Evolutionary conservation across 2,329 filamentous ascomycete species (phyloP).

Genomic region (Aureobasidium sp.): DNA sequence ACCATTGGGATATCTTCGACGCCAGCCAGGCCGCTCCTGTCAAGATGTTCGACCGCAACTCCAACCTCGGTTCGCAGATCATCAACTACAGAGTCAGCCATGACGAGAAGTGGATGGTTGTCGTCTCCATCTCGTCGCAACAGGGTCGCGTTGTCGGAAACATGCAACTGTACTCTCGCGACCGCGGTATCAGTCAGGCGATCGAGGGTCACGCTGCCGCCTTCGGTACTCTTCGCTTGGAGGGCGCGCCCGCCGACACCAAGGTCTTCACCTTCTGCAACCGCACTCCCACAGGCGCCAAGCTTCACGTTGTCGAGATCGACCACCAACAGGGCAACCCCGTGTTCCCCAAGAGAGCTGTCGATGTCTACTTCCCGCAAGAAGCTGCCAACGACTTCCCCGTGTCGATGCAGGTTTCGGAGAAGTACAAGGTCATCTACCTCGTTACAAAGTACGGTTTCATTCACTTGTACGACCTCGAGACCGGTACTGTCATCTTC

Average conservation of each 20-base stretch:
- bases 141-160: conserved; percentile 89
- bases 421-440: conserved; percentile 94
- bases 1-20: conserved; percentile 97
- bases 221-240: conserved; percentile 82
- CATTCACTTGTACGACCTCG: conserved; percentile 96
- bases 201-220: conserved; percentile 96
- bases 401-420: conserved; percentile 92
- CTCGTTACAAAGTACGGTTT: conserved; percentile 98
- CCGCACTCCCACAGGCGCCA: conserved; percentile 78
- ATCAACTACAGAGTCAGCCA: conserved; percentile 98
- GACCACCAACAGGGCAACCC: conserved; percentile 88
- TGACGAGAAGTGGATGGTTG: conserved; percentile 97
- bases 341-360: conserved; percentile 86
- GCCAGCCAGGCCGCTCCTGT: conserved; percentile 68
- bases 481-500: conserved; percentile 92
- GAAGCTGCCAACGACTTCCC: conserved; percentile 97
- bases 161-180: conserved; percentile 95
- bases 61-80: conserved; percentile 92
- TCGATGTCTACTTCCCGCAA: conserved; percentile 94
- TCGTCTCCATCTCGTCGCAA: conserved; percentile 91
- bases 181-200: conserved; percentile 92
- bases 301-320: conserved; percentile 96
- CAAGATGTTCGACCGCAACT: conserved; percentile 91
- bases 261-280: conserved; percentile 97
- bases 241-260: conserved; percentile 82